phyloP scores from a whole-genome alignment of 768 basidiomycete genomes.

The Daedalea quercina region DNA sequence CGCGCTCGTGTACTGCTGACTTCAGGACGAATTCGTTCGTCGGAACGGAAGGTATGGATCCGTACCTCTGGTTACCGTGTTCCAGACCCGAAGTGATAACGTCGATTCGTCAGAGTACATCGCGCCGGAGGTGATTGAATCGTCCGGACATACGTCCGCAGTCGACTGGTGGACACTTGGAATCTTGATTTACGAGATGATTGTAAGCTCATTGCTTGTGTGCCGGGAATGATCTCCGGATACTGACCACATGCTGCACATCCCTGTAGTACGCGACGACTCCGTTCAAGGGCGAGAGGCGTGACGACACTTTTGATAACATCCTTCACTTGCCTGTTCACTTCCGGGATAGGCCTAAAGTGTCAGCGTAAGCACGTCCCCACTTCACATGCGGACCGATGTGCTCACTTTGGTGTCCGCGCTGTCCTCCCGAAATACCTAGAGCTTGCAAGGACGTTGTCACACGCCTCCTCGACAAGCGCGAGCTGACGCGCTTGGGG shows the following conservation, averaged over 20 bases:
- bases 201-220: conserved; percentile 50
- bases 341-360: conserved; percentile 81
- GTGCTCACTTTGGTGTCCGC: conserved; percentile 6
- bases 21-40: conserved; percentile 99
- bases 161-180: conserved; percentile 99
- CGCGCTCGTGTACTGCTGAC: conserved; percentile 94
- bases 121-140: conserved; percentile 96
- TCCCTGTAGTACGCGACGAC: conserved; percentile 85
- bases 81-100: conserved; percentile 14
- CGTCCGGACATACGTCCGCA: conserved; percentile 93
- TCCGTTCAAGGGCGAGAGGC: conserved; percentile 94
- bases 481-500: conserved; percentile 81
- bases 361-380: conserved; percentile 52
- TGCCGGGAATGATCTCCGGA: neutral
- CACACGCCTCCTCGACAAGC: conserved; percentile 83
- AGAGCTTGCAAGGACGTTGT: conserved; percentile 89
- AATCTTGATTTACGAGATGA: conserved; percentile 98
- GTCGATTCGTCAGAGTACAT: conserved; percentile 77
- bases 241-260: neutral
- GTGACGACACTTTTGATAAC: conserved; percentile 94
- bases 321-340: conserved; percentile 81
- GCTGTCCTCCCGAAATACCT: conserved; percentile 3
- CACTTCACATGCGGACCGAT: conserved; percentile 3
- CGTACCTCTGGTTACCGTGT: neutral
- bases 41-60: conserved; percentile 85